These are phyloP conservation scores for Neocatenulostroma microsporum DNA, from an alignment of 2,329 filamentous ascomycete species.

Conservation along the genomic window DNA sequence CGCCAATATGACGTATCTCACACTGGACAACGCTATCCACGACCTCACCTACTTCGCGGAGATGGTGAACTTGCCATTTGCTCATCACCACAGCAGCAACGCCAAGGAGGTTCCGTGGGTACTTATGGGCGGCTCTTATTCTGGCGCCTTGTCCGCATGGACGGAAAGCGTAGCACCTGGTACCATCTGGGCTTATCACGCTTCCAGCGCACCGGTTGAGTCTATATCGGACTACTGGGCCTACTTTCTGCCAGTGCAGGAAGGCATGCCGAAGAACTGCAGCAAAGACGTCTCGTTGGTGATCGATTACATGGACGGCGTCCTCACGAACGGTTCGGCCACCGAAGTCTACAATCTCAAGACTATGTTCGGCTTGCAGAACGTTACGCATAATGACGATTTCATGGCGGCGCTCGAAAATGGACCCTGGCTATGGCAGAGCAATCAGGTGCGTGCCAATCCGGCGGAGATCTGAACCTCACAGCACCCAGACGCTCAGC, in stretches of 20 bases:
- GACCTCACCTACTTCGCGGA: constrained; percentile 51
- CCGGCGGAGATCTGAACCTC: no score
- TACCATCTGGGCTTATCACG: constrained; percentile 54
- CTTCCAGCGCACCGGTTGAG: constrained; percentile 50
- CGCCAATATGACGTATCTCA: constrained; percentile 48
- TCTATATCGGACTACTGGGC: constrained; percentile 51
- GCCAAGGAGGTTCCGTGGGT: constrained; percentile 51
- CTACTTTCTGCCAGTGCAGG: constrained; percentile 50
- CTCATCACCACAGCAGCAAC: constrained; percentile 42
- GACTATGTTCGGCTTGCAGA: constrained; percentile 44
- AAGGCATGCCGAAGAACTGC: constrained; percentile 54
- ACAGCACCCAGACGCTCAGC: no score
- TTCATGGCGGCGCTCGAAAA: constrained; percentile 47
- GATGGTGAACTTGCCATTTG: constrained; percentile 48
- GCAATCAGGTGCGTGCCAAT: constrained; percentile 13
- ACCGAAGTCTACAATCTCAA: constrained; percentile 39
- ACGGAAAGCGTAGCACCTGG: constrained; percentile 46
- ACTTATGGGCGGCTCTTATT: constrained; percentile 50
- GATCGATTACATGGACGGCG: constrained; percentile 41
- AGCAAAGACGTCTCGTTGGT: constrained; percentile 46
- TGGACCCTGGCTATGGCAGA: constrained; percentile 54
- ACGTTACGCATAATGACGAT: constrained; percentile 45
- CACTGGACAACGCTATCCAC: constrained; percentile 45
- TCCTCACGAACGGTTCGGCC: constrained; percentile 23
- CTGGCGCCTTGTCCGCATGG: constrained; percentile 51